These are phyloP conservation scores for Peterozyma toletana DNA, from an alignment of 805 yeast species.

Conservation along the genomic window DNA sequence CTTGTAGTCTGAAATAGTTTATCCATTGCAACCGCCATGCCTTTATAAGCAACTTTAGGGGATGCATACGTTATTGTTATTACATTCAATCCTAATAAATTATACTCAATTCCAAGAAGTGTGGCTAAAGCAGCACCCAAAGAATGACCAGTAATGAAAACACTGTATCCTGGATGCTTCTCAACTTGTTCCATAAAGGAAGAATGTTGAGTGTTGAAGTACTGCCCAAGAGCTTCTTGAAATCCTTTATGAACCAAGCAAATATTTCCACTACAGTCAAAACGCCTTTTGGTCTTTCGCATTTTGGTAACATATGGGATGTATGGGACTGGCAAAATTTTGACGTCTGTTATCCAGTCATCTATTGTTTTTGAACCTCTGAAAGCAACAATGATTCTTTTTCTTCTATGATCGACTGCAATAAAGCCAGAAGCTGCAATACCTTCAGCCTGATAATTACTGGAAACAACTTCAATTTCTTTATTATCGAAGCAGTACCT, in stretches of 20 bases:
- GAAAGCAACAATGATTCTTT: constrained; percentile 41
- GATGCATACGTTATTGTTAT: constrained; percentile 53
- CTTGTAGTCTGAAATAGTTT: constrained; percentile 29
- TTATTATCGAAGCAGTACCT: constrained; percentile 20
- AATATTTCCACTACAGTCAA: not conserved
- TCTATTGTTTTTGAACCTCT: constrained; percentile 59
- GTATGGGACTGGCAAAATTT: constrained; percentile 37
- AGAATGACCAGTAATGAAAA: constrained; percentile 67
- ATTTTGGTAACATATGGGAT: constrained; percentile 23
- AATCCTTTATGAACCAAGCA: not conserved
- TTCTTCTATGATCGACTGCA: constrained; percentile 36
- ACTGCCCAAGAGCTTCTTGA: not conserved
- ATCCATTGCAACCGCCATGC: constrained; percentile 47
- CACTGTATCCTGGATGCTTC: constrained; percentile 37
- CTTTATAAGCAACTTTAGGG: constrained; percentile 55
- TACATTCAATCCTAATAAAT: constrained; percentile 45
- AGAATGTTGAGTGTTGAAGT: not conserved
- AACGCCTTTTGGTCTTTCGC: not conserved
- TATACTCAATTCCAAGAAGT: constrained; percentile 55
- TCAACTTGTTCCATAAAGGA: constrained; percentile 23
- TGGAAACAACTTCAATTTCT: constrained; percentile 28
- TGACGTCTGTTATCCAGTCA: constrained; percentile 59
- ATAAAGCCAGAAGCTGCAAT: constrained; percentile 48
- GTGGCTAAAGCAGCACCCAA: constrained; percentile 68
- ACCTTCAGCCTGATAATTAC: constrained; percentile 32